Evolutionary conservation across 73 alveolate genomes (phyloP).

Genomic region (Durusdinium trenchii): DNA sequence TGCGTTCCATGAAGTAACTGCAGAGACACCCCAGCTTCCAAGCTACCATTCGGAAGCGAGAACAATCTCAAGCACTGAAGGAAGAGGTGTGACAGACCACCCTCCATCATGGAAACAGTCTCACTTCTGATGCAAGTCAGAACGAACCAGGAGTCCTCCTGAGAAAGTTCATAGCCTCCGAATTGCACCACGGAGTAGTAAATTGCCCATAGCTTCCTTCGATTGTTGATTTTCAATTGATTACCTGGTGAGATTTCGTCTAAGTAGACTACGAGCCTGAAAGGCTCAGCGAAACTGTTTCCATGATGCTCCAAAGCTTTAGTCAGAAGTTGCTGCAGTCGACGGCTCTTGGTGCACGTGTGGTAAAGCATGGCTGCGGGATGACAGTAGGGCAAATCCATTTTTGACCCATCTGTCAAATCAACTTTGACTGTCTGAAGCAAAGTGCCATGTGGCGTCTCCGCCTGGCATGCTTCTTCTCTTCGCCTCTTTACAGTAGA

Average conservation of each 20-base stretch:
- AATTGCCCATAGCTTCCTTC: background rate
- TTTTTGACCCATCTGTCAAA: too few relatives aligned
- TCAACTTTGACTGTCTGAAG: too few relatives aligned
- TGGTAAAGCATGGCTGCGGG: too few relatives aligned
- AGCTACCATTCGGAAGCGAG: background rate
- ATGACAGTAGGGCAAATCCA: too few relatives aligned
- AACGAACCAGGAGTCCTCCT: background rate
- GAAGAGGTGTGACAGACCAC: background rate
- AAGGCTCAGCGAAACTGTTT: too few relatives aligned
- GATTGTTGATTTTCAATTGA: background rate
- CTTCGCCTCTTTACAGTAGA: background rate
- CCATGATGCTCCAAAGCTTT: too few relatives aligned
- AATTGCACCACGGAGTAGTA: background rate
- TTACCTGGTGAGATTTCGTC: background rate
- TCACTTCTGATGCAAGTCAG: background rate
- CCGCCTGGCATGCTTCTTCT: background rate
- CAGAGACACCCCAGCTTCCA: background rate
- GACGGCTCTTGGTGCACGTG: background rate
- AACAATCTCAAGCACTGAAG: background rate
- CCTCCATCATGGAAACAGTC: background rate
- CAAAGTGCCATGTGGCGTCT: background rate
- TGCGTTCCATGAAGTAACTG: background rate
- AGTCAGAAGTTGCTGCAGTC: background rate
- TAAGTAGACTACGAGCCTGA: too few relatives aligned
- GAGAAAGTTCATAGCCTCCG: background rate